These are phyloP conservation scores for Ciborinia camelliae DNA, from an alignment of 2,329 filamentous ascomycete species.

Conservation along the genomic window DNA sequence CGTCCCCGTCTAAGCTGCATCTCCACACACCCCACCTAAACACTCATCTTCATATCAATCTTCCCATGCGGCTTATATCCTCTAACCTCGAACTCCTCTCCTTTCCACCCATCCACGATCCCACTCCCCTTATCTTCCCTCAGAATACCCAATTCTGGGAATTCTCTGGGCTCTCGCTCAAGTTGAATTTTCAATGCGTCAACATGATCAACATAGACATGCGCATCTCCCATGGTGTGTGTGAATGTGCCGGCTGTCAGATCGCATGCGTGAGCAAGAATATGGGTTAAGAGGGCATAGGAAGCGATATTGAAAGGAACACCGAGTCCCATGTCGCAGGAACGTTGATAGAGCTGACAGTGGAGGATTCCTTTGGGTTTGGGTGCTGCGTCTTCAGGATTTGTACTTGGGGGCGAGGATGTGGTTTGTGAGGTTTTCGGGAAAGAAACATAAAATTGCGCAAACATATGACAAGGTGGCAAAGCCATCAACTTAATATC, in stretches of 20 bases:
- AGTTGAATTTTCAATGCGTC: conserved; percentile 82
- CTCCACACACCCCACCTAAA: conserved; percentile 40
- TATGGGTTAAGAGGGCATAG: conserved; percentile 91
- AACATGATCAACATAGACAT: conserved; percentile 90
- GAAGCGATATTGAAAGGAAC: conserved; percentile 97
- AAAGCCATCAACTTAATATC: conserved; percentile 86
- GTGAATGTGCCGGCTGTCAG: conserved; percentile 82
- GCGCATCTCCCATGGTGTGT: conserved; percentile 97
- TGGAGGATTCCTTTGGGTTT: conserved; percentile 64
- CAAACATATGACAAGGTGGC: conserved; percentile 96
- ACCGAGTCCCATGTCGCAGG: conserved; percentile 91
- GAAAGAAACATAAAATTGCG: conserved; percentile 66
- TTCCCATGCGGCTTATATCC: conserved; percentile 88
- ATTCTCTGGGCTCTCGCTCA: conserved; percentile 72
- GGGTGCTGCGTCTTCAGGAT: neutral
- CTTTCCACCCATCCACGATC: conserved; percentile 80
- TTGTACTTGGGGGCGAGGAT: neutral
- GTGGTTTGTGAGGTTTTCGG: conserved; percentile 20
- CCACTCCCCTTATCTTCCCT: conserved; percentile 61
- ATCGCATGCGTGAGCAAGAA: conserved; percentile 85
- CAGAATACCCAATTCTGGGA: conserved; percentile 73
- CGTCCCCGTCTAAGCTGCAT: neutral
- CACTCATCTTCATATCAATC: conserved; percentile 99
- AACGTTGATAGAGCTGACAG: conserved; percentile 88
- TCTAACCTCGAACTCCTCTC: conserved; percentile 81